Percentiles rank a stretch among this genome's conserved stretches.
Conservation (phyloP, 108 stramenopile species). For the Pseudonitzschia multistriata region DNA sequence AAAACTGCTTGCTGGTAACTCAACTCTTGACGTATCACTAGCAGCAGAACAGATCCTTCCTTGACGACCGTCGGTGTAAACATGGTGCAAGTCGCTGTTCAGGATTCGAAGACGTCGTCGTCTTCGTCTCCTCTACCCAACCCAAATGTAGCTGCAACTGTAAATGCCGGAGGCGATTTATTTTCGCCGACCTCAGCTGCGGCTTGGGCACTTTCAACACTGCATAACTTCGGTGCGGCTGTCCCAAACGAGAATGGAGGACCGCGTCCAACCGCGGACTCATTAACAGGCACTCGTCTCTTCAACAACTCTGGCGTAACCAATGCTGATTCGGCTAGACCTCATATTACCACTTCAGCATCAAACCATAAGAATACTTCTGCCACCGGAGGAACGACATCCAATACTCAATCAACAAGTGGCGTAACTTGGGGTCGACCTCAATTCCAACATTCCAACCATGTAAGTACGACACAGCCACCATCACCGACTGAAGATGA, state of each 20-base stretch:
- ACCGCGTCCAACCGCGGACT: conserved; percentile 6
- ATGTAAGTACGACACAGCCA: neutral
- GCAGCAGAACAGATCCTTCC: neutral
- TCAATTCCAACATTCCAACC: conserved; percentile 2
- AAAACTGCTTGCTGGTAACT: too few relatives aligned
- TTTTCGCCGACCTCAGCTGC: conserved; percentile 44
- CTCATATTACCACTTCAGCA: neutral
- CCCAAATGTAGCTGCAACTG: neutral
- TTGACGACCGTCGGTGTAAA: neutral
- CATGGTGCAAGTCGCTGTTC: conserved; percentile 2
- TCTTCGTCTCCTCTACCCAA: conserved; percentile 4
- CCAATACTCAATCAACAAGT: conserved; percentile 2
- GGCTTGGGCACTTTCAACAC: conserved; percentile 34
- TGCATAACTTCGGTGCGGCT: conserved; percentile 37
- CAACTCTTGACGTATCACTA: neutral
- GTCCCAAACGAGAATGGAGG: conserved; percentile 13
- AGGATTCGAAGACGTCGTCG: neutral
- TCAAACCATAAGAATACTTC: neutral
- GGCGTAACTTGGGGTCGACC: conserved; percentile 6
- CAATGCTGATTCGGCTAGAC: conserved; percentile 8
- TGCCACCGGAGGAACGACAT: neutral
- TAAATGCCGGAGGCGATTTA: conserved; percentile 10
- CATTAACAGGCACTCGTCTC: conserved; percentile 32
- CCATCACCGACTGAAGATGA: too few relatives aligned
- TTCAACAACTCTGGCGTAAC: conserved; percentile 13